These are phyloP conservation scores for Xylariaceae sp. DNA, from an alignment of 2,329 filamentous ascomycete species.

Conservation along the genomic window DNA sequence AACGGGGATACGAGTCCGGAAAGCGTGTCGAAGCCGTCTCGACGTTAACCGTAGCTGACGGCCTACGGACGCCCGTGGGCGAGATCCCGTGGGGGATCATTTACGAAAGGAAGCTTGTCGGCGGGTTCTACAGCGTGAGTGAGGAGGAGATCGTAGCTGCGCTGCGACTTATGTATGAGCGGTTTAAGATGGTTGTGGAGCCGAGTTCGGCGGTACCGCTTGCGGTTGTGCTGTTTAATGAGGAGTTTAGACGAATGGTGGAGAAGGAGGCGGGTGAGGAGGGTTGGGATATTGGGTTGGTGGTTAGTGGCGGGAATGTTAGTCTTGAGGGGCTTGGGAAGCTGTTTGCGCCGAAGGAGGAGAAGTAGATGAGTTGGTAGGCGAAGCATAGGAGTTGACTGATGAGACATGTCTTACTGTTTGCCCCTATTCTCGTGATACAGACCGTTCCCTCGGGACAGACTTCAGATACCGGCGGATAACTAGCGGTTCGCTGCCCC, in stretches of 20 bases:
- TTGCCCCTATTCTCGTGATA: too few species aligned
- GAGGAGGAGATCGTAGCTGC: slow-evolving; percentile 78
- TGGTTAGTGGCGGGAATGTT: slow-evolving; percentile 58
- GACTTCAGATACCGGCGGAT: too few species aligned
- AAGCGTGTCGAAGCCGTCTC: slow-evolving; percentile 62
- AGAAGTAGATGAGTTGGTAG: background rate
- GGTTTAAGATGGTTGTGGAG: slow-evolving; percentile 87
- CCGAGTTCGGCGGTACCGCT: slow-evolving; percentile 80
- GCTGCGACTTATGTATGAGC: slow-evolving; percentile 73
- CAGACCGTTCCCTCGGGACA: too few species aligned
- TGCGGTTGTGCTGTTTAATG: slow-evolving; percentile 77
- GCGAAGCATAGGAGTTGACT: background rate
- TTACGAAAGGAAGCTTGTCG: slow-evolving; percentile 63
- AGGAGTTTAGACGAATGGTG: slow-evolving; percentile 70
- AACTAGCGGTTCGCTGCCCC: too few species aligned
- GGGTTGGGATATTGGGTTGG: slow-evolving; percentile 66
- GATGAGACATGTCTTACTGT: too few species aligned
- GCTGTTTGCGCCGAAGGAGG: slow-evolving; percentile 38
- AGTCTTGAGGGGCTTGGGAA: slow-evolving; percentile 48
- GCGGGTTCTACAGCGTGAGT: slow-evolving; percentile 64
- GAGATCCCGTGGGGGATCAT: slow-evolving; percentile 71
- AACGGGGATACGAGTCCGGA: slow-evolving; percentile 61
- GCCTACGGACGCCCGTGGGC: slow-evolving; percentile 78
- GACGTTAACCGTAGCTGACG: slow-evolving; percentile 81
- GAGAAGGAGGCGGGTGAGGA: slow-evolving; percentile 63